phyloP scores from a whole-genome alignment of 1,139 yeast species.

The Protomyces gravidus region DNA sequence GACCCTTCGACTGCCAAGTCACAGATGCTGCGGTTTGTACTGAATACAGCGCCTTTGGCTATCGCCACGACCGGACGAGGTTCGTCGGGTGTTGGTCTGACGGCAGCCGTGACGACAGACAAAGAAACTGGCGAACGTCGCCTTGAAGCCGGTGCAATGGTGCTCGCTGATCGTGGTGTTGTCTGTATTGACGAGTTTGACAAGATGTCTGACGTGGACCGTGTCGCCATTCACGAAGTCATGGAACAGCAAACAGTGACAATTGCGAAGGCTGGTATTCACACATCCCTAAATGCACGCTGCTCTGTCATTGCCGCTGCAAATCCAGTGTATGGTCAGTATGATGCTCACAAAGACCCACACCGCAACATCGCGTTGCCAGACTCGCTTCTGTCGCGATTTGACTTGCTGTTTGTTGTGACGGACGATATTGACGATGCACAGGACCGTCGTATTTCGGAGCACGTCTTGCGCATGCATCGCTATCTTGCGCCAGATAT shows the following conservation, averaged over 20 bases:
- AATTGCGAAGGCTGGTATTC: constrained; percentile 97
- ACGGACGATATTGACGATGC: constrained; percentile 89
- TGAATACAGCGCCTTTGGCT: constrained; percentile 90
- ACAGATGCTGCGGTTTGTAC: constrained; percentile 85
- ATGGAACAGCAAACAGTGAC: constrained; percentile 99
- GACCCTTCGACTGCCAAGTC: constrained; percentile 99
- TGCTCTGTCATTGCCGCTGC: constrained; percentile 99
- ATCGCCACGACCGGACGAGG: constrained; percentile 99
- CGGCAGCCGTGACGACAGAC: constrained; percentile 97
- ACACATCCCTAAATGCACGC: constrained; percentile 91
- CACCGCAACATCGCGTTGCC: constrained; percentile 95
- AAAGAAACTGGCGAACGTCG: constrained; percentile 96
- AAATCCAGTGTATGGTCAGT: constrained; percentile 95
- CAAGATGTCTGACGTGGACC: constrained; percentile 92
- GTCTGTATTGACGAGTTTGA: constrained; percentile 99
- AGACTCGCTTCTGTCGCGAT: constrained; percentile 93
- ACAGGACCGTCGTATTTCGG: constrained; percentile 81
- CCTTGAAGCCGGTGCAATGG: constrained; percentile 99
- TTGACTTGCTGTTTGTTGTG: constrained; percentile 88
- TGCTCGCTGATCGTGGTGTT: constrained; percentile 91
- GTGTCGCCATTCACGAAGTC: constrained; percentile 98
- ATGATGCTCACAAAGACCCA: constrained; percentile 93
- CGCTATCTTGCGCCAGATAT: constrained; percentile 83
- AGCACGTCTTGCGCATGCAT: constrained; percentile 93
- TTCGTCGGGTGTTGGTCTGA: constrained; percentile 98